These are phyloP conservation scores for Lactifluus hygrophoroides DNA, from an alignment of 768 basidiomycete genomes.

Conservation along the genomic window DNA sequence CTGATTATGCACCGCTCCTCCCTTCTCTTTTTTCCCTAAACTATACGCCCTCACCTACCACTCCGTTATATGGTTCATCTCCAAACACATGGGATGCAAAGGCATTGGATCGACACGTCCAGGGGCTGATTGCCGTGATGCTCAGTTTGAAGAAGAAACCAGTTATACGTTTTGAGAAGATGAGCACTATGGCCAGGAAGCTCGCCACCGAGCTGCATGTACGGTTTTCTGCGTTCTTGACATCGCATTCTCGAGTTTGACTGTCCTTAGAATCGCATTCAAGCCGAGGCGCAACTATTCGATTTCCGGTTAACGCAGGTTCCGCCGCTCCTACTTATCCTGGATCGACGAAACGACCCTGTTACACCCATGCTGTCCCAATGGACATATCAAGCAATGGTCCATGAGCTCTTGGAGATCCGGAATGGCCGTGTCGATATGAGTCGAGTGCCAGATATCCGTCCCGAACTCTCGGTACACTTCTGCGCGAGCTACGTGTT, in stretches of 20 bases:
- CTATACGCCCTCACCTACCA: constrained; percentile 51
- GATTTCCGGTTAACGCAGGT: constrained; percentile 88
- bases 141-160: constrained; percentile 96
- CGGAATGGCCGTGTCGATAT: constrained; percentile 90
- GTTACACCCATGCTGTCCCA: constrained; percentile 93
- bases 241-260: constrained; percentile 9
- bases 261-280: constrained; percentile 57
- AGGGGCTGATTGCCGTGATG: constrained; percentile 76
- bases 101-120: constrained; percentile 70
- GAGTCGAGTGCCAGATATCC: constrained; percentile 73
- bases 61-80: constrained; percentile 63
- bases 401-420: constrained; percentile 90
- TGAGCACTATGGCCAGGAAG: constrained; percentile 88
- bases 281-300: constrained; percentile 75
- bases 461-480: constrained; percentile 75
- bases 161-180: constrained; percentile 86
- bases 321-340: constrained; percentile 80
- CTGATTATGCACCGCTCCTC: constrained; percentile 85
- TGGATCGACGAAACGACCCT: constrained; percentile 95
- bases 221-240: constrained; percentile 19
- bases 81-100: constrained; percentile 65
- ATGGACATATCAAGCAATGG: constrained; percentile 99
- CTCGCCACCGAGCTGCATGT: constrained; percentile 83
- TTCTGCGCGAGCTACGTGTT: neutral
- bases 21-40: constrained; percentile 85